phyloP scores from a whole-genome alignment of 345 rosid species.

The Murraya koenigii region DNA sequence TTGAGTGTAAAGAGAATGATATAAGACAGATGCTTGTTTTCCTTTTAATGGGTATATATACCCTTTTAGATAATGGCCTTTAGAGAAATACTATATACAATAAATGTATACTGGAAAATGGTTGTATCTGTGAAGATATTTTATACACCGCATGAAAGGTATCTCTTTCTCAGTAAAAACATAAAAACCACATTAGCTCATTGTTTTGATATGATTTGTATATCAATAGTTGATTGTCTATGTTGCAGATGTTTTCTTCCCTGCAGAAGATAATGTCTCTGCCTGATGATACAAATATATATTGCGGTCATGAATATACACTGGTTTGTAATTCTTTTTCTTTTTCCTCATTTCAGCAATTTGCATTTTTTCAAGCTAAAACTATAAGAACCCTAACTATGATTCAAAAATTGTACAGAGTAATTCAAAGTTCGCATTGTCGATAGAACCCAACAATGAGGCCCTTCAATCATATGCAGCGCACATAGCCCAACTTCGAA shows the following conservation, averaged over 20 bases:
- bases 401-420: conserved; percentile 42
- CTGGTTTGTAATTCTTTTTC: conserved; percentile 50
- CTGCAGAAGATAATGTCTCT: conserved; percentile 65
- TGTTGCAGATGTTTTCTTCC: conserved; percentile 81
- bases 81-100: not conserved
- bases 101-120: not conserved
- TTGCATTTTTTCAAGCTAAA: conserved; percentile 8
- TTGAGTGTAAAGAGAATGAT: not conserved
- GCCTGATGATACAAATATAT: conserved; percentile 84
- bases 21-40: not conserved
- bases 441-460: conserved; percentile 88
- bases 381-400: conserved; percentile 7
- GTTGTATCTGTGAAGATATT: not conserved
- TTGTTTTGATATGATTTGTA: not conserved
- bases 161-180: not conserved
- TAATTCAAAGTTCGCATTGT: conserved; percentile 86
- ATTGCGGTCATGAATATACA: conserved; percentile 92
- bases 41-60: not conserved
- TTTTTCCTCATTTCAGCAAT: not conserved
- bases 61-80: not conserved
- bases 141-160: not conserved
- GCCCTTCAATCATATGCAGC: conserved; percentile 79
- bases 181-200: not conserved
- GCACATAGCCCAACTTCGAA: conserved; percentile 69
- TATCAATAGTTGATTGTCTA: not conserved